Percentiles rank a stretch among this genome's conserved stretches.
Conservation (phyloP, 352 stramenopile species). For the Phytophthora agathidicida region DNA sequence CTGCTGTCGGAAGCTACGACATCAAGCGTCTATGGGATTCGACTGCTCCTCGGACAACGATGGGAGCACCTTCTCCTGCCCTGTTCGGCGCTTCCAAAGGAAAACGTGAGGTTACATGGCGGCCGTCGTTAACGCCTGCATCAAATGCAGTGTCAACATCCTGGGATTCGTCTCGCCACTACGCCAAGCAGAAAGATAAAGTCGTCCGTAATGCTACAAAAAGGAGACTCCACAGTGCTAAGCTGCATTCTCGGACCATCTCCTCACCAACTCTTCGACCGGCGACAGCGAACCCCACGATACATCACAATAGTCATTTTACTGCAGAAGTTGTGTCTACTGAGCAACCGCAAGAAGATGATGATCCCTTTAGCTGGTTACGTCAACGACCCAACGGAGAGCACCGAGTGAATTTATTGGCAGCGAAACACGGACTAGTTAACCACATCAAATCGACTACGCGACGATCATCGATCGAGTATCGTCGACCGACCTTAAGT, state of each 20-base stretch:
- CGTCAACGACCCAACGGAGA: slow-evolving; percentile 53
- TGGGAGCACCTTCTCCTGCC: slow-evolving; percentile 36
- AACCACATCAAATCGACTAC: slow-evolving; percentile 37
- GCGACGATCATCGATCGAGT: slow-evolving; percentile 11
- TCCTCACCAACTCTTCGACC: slow-evolving; percentile 25
- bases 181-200: slow-evolving; percentile 59
- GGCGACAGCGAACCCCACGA: neutral
- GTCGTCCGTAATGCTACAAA: slow-evolving; percentile 35
- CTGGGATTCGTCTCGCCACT: slow-evolving; percentile 64
- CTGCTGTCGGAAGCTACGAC: slow-evolving; percentile 46
- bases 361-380: slow-evolving; percentile 71
- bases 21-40: slow-evolving; percentile 57
- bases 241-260: slow-evolving; percentile 8
- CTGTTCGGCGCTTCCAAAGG: slow-evolving; percentile 51
- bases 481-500: neutral
- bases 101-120: slow-evolving; percentile 57
- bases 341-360: slow-evolving; percentile 2
- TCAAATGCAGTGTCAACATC: slow-evolving; percentile 43
- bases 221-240: slow-evolving; percentile 17
- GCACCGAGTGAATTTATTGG: slow-evolving; percentile 54
- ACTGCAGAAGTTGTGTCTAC: neutral
- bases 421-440: slow-evolving; percentile 47
- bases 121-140: slow-evolving; percentile 40
- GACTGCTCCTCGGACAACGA: neutral
- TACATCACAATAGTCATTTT: neutral